phyloP scores from a whole-genome alignment of 345 rosid species.

The Gossypioides kirkii region DNA sequence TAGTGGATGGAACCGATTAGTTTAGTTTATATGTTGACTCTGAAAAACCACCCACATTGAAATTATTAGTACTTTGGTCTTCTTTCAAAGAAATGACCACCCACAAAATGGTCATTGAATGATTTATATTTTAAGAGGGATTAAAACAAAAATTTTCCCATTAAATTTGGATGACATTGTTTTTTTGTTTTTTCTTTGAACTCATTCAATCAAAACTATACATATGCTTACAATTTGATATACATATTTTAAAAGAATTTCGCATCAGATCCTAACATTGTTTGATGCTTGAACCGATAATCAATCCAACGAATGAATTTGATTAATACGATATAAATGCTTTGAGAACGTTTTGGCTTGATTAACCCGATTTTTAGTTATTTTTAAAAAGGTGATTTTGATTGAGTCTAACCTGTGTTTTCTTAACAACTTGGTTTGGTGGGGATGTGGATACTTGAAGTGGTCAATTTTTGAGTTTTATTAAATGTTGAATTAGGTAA shows the following conservation, averaged over 20 bases:
- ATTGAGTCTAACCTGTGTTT: background rate
- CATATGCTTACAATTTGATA: too few species aligned
- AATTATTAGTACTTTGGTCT: background rate
- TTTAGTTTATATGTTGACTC: conserved; percentile 11
- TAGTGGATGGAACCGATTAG: background rate
- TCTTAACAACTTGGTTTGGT: background rate
- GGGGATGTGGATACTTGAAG: background rate
- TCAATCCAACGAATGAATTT: too few species aligned
- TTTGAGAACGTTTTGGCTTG: too few species aligned
- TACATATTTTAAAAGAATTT: too few species aligned
- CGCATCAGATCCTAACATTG: too few species aligned
- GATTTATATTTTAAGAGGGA: too few species aligned
- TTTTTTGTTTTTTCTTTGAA: too few species aligned
- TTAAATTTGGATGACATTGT: too few species aligned
- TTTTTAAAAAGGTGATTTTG: background rate
- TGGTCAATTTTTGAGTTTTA: background rate
- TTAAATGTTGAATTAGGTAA: conserved; percentile 6
- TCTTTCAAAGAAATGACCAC: background rate
- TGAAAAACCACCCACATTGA: background rate
- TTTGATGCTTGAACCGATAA: background rate
- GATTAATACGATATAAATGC: too few species aligned
- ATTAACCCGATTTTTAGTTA: background rate
- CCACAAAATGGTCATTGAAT: too few species aligned
- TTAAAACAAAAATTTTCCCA: too few species aligned
- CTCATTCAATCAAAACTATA: too few species aligned